These are phyloP conservation scores for Xylariaceae sp. DNA, from an alignment of 2,329 filamentous ascomycete genomes.

Conservation along the genomic window DNA sequence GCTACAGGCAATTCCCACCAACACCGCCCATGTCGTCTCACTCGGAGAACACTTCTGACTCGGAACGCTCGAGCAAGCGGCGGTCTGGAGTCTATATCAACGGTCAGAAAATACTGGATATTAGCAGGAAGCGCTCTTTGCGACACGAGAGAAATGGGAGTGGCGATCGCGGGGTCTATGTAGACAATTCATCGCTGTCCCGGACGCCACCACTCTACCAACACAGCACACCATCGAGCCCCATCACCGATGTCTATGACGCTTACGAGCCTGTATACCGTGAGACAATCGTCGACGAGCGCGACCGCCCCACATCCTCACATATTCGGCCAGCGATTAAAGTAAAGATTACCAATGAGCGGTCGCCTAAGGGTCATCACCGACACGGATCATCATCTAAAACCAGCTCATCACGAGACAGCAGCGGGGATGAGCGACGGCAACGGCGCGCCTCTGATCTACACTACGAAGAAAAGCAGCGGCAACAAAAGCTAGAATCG, in stretches of 20 bases:
- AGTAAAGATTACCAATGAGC: constrained; percentile 46
- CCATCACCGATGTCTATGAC: constrained; percentile 32
- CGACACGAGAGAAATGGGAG: constrained; percentile 39
- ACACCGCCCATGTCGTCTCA: constrained; percentile 46
- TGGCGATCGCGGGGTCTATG: constrained; percentile 52
- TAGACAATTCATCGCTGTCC: constrained; percentile 52
- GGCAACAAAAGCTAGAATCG: constrained; percentile 35
- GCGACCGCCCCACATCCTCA: constrained; percentile 30
- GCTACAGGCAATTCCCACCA: constrained; percentile 47
- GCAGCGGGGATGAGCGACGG: constrained; percentile 34
- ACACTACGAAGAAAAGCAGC: constrained; percentile 38
- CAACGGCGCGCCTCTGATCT: constrained; percentile 36
- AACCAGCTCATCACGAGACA: constrained; percentile 38
- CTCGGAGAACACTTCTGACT: constrained; percentile 40
- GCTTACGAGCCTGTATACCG: constrained; percentile 29
- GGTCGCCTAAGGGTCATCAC: constrained; percentile 41
- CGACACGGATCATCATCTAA: constrained; percentile 42
- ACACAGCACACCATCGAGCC: constrained; percentile 50
- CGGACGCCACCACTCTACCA: constrained; percentile 54
- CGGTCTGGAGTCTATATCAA: constrained; percentile 47
- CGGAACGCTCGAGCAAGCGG: constrained; percentile 39
- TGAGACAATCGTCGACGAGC: constrained; percentile 29
- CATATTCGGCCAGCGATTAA: constrained; percentile 42
- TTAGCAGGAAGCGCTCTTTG: constrained; percentile 39
- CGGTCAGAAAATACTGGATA: constrained; percentile 44